These are phyloP conservation scores for Aquilaria yunnanensis DNA, from an alignment of 345 rosid species.

Conservation along the genomic window DNA sequence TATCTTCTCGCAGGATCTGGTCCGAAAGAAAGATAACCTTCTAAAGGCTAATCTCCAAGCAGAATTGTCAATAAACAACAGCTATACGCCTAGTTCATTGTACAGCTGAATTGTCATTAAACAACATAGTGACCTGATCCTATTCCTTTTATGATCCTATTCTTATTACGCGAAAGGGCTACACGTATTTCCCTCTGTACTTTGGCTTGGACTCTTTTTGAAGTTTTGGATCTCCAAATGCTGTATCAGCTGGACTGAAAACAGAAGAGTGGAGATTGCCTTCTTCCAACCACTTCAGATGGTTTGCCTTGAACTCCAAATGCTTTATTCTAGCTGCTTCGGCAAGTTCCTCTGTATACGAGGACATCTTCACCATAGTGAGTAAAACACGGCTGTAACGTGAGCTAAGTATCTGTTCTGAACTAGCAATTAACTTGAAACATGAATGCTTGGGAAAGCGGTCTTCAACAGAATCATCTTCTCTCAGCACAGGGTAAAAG, in stretches of 20 bases:
- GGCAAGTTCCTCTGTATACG: conserved; percentile 50
- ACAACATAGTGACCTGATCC: too few relatives aligned
- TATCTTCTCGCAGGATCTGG: too few relatives aligned
- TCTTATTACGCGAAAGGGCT: conserved; percentile 8
- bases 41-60: too few relatives aligned
- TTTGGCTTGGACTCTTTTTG: conserved; percentile 66
- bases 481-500: conserved; percentile 78
- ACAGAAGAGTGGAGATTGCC: conserved; percentile 86
- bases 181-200: conserved; percentile 85
- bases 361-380: conserved; percentile 74
- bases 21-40: too few relatives aligned
- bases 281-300: conserved; percentile 83
- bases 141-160: too few relatives aligned
- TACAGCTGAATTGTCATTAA: too few relatives aligned
- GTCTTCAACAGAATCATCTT: conserved; percentile 37
- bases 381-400: conserved; percentile 74
- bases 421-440: conserved; percentile 58
- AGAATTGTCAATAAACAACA: too few relatives aligned
- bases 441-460: conserved; percentile 78
- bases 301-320: conserved; percentile 81
- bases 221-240: conserved; percentile 33
- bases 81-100: too few relatives aligned
- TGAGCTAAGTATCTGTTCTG: conserved; percentile 89
- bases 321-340: conserved; percentile 63
- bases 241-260: conserved; percentile 51